These are phyloP conservation scores for Suhomyces guaymorum DNA, from an alignment of 1,139 yeast species.

Conservation along the genomic window DNA sequence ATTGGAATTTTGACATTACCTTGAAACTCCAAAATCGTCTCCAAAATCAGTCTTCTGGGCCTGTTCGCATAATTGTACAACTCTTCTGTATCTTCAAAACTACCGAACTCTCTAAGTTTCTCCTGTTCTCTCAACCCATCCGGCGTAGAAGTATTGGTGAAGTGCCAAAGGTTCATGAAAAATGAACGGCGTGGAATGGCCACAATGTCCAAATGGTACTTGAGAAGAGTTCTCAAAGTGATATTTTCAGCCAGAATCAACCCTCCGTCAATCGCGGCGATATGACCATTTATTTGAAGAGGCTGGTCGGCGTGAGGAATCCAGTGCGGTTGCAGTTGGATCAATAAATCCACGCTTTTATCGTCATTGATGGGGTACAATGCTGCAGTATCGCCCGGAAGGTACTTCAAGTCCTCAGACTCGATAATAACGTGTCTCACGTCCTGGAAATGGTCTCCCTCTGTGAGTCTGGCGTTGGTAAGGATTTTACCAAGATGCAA, in stretches of 20 bases:
- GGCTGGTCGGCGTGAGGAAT: conserved; percentile 62
- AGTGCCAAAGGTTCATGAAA: conserved; percentile 69
- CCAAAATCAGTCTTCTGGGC: conserved; percentile 85
- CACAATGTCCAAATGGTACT: conserved; percentile 77
- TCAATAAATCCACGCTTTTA: conserved; percentile 60
- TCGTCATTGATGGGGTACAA: conserved; percentile 74
- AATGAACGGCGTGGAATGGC: conserved; percentile 85
- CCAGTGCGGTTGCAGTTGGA: conserved; percentile 75
- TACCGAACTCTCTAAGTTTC: conserved; percentile 74
- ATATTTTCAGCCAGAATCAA: conserved; percentile 45
- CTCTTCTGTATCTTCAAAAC: conserved; percentile 72
- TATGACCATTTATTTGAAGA: conserved; percentile 31
- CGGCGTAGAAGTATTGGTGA: conserved; percentile 54
- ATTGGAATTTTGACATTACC: conserved; percentile 70
- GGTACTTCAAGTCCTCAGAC: conserved; percentile 36
- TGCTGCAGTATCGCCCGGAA: conserved; percentile 81
- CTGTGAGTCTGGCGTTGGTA: conserved; percentile 61
- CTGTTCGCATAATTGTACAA: conserved; percentile 86
- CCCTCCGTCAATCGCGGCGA: conserved; percentile 55
- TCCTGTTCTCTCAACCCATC: conserved; percentile 64
- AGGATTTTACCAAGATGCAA: conserved; percentile 42
- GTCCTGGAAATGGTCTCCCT: conserved; percentile 81
- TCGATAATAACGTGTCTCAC: conserved; percentile 64
- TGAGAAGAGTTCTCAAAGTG: conserved; percentile 72
- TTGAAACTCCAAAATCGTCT: conserved; percentile 78